Evolutionary conservation across 176 grass and related monocot species (phyloP), one percentile per base, ranked within the genome.

Genomic region (Avena insularis): DNA sequence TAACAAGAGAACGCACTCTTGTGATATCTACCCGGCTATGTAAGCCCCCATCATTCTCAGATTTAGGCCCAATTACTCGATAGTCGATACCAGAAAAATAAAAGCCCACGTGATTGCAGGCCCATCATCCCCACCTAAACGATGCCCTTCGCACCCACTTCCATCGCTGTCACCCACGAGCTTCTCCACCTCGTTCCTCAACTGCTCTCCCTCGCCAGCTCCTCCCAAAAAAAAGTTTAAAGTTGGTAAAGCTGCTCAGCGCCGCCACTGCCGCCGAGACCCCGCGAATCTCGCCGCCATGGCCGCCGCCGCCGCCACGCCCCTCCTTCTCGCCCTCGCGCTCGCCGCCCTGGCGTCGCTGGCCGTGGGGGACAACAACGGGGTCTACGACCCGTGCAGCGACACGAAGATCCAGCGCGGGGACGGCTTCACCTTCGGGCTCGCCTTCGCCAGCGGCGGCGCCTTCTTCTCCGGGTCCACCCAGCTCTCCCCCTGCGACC

Each of bases 401-500:
- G 97, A 99, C 86, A 60, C 91, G 16, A 88, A 78, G 92, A 91
- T 99, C 87, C 91, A 93, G 89, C 89, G 90, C n/a, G 85, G 92
- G 73, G 94, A 97, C 78, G 94, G 97, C 3, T 99, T 99, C 94
- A 90, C 89, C 67, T 94, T 99, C 74, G 97, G 97, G 65, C 67
- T 99, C 59, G 94, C 86, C 89, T 93, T 96, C 89, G 90, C 94
- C 21, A 75, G 8, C 25, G 17, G 9, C 71, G 75, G 38, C 70
- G 75, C 94, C 53, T 94, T 97, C 89, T 97, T 81, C 92, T 85
- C 87, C 47, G 85, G 90, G 19, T 15, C 78, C 47, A 91, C 79
- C 10, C 92, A 93, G 92, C 84, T 99, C 14, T 99, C 97, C 56
- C 97, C 97, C 29, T 99, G 97, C 91, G 97, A 99, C 77, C 85